Conservation (phyloP, 2,329 filamentous ascomycete species). For the Pseudocercospora musae region DNA sequence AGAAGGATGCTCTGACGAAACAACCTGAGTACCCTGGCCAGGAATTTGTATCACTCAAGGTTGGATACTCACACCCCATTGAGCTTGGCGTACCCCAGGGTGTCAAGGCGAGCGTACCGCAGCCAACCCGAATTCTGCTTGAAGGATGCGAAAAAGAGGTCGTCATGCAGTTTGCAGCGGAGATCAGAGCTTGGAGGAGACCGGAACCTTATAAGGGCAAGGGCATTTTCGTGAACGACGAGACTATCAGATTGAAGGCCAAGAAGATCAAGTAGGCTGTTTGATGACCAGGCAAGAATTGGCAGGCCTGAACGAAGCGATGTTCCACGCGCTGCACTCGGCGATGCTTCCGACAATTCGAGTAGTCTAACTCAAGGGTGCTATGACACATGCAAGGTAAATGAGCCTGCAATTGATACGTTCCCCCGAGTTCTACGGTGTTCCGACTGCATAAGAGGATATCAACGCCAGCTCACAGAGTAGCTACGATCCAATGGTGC, state of each 20-base stretch:
- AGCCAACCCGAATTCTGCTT: conserved; percentile 85
- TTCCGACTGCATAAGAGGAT: background rate
- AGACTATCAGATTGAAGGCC: conserved; percentile 96
- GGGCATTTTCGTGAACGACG: conserved; percentile 95
- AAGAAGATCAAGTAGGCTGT: conserved; percentile 60
- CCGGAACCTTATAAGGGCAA: conserved; percentile 99
- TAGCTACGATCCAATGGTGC: background rate
- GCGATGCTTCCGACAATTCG: background rate
- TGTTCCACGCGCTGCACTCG: background rate
- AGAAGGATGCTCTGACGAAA: conserved; percentile 68
- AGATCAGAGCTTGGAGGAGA: conserved; percentile 80
- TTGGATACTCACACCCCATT: conserved; percentile 94
- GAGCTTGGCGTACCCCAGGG: conserved; percentile 81
- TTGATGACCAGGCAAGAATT: background rate
- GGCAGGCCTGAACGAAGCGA: background rate
- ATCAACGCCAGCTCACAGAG: background rate
- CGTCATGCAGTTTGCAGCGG: conserved; percentile 86
- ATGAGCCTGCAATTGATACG: background rate
- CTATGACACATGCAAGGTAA: background rate
- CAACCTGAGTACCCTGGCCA: conserved; percentile 71
- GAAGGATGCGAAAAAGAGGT: conserved; percentile 84
- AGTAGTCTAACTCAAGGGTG: background rate
- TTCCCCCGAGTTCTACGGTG: background rate
- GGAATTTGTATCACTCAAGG: conserved; percentile 87
- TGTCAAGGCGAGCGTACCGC: conserved; percentile 80